phyloP scores from a whole-genome alignment of 1,139 yeast genomes.

The Blastobotrys indianensis region DNA sequence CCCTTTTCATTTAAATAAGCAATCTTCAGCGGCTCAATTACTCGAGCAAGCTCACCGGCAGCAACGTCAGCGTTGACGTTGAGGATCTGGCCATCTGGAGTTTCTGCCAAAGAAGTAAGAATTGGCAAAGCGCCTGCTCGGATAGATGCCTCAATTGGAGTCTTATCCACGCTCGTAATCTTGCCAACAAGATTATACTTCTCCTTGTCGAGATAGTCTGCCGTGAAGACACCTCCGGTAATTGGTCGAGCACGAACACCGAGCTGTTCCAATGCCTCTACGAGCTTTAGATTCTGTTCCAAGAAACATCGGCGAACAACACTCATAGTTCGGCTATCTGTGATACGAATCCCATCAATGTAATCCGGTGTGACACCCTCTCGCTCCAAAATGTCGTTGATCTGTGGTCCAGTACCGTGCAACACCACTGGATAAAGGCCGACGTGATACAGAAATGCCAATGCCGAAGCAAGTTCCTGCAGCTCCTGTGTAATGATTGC shows the following conservation, averaged over 20 bases:
- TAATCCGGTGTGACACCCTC: conserved; percentile 96
- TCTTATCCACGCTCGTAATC: conserved; percentile 77
- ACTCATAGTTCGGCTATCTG: conserved; percentile 91
- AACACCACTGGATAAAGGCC: conserved; percentile 94
- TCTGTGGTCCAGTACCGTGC: conserved; percentile 99
- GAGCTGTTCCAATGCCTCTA: conserved; percentile 90
- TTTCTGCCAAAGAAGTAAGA: conserved; percentile 92
- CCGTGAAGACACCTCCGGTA: conserved; percentile 95
- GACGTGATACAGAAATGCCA: conserved; percentile 93
- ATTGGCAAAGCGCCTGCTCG: conserved; percentile 96
- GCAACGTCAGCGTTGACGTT: conserved; percentile 99
- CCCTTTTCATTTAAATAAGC: conserved; percentile 97
- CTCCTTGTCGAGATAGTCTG: conserved; percentile 83
- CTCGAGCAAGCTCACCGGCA: conserved; percentile 96
- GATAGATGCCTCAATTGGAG: conserved; percentile 90
- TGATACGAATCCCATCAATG: conserved; percentile 93
- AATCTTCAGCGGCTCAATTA: conserved; percentile 91
- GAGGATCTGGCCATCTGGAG: conserved; percentile 90
- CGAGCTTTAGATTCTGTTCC: conserved; percentile 89
- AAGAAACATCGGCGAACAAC: conserved; percentile 93
- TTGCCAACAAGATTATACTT: conserved; percentile 92
- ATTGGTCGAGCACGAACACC: conserved; percentile 99
- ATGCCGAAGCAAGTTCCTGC: conserved; percentile 87
- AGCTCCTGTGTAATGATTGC: conserved; percentile 95
- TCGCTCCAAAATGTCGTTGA: conserved; percentile 83